Conservation (phyloP, 192 early-diverging fungal species). For the Thamnidium elegans region DNA sequence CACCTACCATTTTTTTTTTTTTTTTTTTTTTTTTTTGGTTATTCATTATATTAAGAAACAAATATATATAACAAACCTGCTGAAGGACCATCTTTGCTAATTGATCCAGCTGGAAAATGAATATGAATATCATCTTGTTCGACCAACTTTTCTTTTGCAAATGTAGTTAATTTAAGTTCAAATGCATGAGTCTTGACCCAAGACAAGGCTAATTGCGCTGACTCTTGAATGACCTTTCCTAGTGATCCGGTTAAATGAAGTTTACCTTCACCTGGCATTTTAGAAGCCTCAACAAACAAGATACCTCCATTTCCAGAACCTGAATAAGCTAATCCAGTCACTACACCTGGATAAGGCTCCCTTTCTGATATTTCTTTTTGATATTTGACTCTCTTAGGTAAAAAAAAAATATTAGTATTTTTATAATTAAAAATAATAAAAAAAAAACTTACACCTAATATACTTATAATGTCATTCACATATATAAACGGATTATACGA, state of each 20-base stretch:
- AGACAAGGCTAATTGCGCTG: slow-evolving; percentile 70
- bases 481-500: slow-evolving; percentile 49
- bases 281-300: slow-evolving; percentile 77
- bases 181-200: slow-evolving; percentile 74
- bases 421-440: not conserved
- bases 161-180: slow-evolving; percentile 49
- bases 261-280: slow-evolving; percentile 69
- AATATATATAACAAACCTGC: slow-evolving; percentile 30
- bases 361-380: slow-evolving; percentile 71
- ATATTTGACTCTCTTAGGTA: slow-evolving; percentile 49
- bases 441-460: slow-evolving; percentile 56
- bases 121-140: slow-evolving; percentile 76
- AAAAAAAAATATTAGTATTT: not conserved
- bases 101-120: slow-evolving; percentile 80
- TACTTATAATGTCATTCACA: slow-evolving; percentile 49
- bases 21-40: not conserved
- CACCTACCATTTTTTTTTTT: slow-evolving; percentile 21
- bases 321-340: slow-evolving; percentile 81
- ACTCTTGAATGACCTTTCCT: slow-evolving; percentile 86
- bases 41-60: not conserved
- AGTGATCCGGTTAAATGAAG: slow-evolving; percentile 70
- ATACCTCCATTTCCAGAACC: slow-evolving; percentile 68
- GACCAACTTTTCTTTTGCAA: slow-evolving; percentile 45
- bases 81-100: slow-evolving; percentile 82
- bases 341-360: slow-evolving; percentile 65